Conservation (phyloP, 1,284 basidiomycete species). For the Peniophora sp. region DNA sequence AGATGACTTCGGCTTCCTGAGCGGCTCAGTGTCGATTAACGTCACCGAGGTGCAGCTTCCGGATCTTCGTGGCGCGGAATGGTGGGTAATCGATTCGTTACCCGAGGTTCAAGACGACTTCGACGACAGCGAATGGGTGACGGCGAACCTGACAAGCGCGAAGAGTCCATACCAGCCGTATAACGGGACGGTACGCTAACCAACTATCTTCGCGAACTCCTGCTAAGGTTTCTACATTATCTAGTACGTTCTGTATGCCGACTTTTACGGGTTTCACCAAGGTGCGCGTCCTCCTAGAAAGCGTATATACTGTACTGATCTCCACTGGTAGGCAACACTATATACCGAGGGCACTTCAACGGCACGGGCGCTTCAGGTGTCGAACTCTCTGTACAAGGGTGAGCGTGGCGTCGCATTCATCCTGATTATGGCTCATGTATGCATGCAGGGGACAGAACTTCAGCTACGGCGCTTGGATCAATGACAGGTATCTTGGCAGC, state of each 20-base stretch:
- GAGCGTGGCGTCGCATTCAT: conserved; percentile 1
- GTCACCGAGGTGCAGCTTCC: conserved; percentile 21
- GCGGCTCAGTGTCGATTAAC: conserved; percentile 18
- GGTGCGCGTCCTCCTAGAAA: conserved; percentile 10
- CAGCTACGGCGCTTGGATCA: conserved; percentile 37
- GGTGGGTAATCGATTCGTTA: conserved; percentile 34
- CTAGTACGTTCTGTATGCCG: conserved; percentile 28
- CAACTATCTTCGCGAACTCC: too few relatives aligned
- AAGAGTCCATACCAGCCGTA: conserved; percentile 30
- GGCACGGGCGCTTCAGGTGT: conserved; percentile 30
- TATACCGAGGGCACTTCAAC: conserved; percentile 37
- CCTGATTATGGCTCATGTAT: background rate
- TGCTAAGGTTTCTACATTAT: too few relatives aligned
- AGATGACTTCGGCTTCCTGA: conserved; percentile 21
- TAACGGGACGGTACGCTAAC: conserved; percentile 24
- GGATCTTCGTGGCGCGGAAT: conserved; percentile 24
- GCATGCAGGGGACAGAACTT: conserved; percentile 32
- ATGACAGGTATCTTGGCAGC: conserved; percentile 35
- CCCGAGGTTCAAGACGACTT: conserved; percentile 30
- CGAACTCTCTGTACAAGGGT: conserved; percentile 35
- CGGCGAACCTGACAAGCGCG: conserved; percentile 36
- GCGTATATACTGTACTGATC: background rate
- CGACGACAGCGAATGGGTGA: conserved; percentile 32
- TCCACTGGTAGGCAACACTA: conserved; percentile 15
- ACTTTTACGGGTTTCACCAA: conserved; percentile 35